Evolutionary conservation across 805 yeast species (phyloP).

Genomic region (Saturnispora sekii): DNA sequence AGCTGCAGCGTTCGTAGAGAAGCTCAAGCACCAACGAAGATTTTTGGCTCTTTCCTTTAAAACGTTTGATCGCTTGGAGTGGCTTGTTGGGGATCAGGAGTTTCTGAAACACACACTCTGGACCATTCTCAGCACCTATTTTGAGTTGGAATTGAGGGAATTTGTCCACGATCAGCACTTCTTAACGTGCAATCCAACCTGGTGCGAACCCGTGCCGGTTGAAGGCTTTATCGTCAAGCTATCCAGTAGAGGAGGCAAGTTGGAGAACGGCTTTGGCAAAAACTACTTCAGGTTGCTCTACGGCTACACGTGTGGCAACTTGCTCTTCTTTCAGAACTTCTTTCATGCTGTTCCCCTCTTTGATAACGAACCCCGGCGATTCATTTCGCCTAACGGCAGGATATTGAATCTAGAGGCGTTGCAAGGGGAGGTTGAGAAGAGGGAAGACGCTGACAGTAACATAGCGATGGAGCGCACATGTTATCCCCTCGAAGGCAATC

Average conservation of each 20-base stretch:
- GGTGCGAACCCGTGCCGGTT: conserved; percentile 57
- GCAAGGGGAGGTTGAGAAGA: conserved; percentile 10
- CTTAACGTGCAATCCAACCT: conserved; percentile 16
- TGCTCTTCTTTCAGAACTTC: conserved; percentile 50
- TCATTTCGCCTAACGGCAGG: conserved; percentile 29
- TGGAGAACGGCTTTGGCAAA: conserved; percentile 19
- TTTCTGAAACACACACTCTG: conserved; percentile 34
- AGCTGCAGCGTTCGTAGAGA: conserved; percentile 12
- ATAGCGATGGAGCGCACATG: conserved; percentile 39
- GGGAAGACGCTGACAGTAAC: conserved; percentile 22
- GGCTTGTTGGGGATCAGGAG: conserved; percentile 43
- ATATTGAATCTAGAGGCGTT: conserved; percentile 21
- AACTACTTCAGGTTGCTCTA: conserved; percentile 49
- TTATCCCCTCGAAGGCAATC: conserved; percentile 41
- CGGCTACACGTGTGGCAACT: conserved; percentile 50
- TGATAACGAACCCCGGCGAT: not conserved
- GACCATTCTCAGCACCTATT: conserved; percentile 34
- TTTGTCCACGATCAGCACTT: conserved; percentile 31
- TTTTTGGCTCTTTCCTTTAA: conserved; percentile 41
- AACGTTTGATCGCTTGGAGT: conserved; percentile 66
- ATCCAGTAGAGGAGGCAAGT: conserved; percentile 40
- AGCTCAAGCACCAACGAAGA: conserved; percentile 20
- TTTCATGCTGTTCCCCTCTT: conserved; percentile 54
- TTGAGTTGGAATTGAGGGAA: conserved; percentile 53
- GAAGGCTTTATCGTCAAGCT: conserved; percentile 72